phyloP scores from a whole-genome alignment of 2,329 filamentous ascomycete species.

The Exophiala lecanii-corni region DNA sequence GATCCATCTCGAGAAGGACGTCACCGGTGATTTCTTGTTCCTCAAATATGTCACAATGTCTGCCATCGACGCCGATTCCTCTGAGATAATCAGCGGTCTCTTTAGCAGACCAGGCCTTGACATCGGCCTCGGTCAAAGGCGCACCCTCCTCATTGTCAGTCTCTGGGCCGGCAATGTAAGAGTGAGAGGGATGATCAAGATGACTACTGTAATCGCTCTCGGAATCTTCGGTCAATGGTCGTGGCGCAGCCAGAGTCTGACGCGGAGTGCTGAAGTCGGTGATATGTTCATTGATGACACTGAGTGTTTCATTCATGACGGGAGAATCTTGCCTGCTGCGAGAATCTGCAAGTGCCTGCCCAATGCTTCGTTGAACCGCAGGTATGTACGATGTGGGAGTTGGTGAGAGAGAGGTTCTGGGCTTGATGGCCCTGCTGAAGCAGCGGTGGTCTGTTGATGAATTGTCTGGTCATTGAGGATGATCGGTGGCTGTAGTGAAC shows the following conservation, averaged over 20 bases:
- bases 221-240: conserved; percentile 50
- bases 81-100: conserved; percentile 88
- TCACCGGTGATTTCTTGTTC: conserved; percentile 96
- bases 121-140: conserved; percentile 65
- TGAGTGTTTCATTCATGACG: conserved; percentile 89
- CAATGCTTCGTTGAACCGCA: conserved; percentile 41
- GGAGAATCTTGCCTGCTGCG: conserved; percentile 58
- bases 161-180: conserved; percentile 80
- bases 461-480: background rate
- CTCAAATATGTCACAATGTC: conserved; percentile 88
- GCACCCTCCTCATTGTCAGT: conserved; percentile 84
- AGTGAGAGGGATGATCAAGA: conserved; percentile 68
- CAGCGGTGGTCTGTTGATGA: background rate
- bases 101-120: conserved; percentile 71
- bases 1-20: conserved; percentile 89
- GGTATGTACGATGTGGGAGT: conserved; percentile 32
- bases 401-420: conserved; percentile 37
- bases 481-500: too few relatives aligned
- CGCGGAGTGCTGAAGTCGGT: conserved; percentile 70
- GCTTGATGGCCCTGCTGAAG: background rate
- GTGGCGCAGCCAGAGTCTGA: conserved; percentile 40
- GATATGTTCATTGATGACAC: conserved; percentile 95
- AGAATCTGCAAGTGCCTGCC: conserved; percentile 47
- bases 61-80: conserved; percentile 75
- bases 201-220: conserved; percentile 86